Conservation (phyloP, 1,284 basidiomycete genomes). For the Cutaneotrichosporon sp. region DNA sequence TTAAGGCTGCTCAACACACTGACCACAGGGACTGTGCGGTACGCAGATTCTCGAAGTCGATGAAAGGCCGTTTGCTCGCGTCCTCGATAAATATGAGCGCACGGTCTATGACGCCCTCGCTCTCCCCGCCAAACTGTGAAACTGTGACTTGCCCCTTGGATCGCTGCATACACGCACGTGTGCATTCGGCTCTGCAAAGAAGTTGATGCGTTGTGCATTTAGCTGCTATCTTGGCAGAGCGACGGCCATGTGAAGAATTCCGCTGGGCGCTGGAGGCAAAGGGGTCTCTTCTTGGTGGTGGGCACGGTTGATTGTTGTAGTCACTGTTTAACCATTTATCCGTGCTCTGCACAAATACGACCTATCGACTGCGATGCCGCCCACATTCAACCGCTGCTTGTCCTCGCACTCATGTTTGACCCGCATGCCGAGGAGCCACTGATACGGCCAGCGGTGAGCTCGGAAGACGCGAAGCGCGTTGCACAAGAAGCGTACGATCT, state of each 20-base stretch:
- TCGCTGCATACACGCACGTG: too few relatives aligned
- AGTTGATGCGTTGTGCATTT: too few relatives aligned
- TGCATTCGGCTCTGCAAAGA: too few relatives aligned
- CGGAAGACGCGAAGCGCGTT: slow-evolving; percentile 3
- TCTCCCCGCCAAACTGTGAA: neutral
- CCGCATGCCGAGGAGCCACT: slow-evolving; percentile 6
- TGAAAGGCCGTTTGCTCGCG: neutral
- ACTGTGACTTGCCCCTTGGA: too few relatives aligned
- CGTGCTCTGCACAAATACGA: too few relatives aligned
- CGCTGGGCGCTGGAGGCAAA: too few relatives aligned
- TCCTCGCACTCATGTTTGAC: slow-evolving; percentile 3
- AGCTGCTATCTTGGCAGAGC: too few relatives aligned
- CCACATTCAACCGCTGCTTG: neutral
- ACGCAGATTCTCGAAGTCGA: slow-evolving; percentile 8
- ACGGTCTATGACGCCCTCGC: slow-evolving; percentile 8
- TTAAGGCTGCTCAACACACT: neutral
- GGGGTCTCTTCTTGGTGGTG: too few relatives aligned
- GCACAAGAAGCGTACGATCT: neutral
- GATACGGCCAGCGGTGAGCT: slow-evolving; percentile 2
- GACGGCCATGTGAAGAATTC: too few relatives aligned
- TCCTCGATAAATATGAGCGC: slow-evolving; percentile 3
- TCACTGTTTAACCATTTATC: too few relatives aligned
- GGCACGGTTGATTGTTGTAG: too few relatives aligned
- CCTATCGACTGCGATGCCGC: too few relatives aligned
- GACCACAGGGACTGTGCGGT: slow-evolving; percentile 4